Percentiles rank a stretch among this genome's conserved stretches.
Conservation (phyloP, 1,139 yeast genomes). For the Geotrichum siamense region DNA sequence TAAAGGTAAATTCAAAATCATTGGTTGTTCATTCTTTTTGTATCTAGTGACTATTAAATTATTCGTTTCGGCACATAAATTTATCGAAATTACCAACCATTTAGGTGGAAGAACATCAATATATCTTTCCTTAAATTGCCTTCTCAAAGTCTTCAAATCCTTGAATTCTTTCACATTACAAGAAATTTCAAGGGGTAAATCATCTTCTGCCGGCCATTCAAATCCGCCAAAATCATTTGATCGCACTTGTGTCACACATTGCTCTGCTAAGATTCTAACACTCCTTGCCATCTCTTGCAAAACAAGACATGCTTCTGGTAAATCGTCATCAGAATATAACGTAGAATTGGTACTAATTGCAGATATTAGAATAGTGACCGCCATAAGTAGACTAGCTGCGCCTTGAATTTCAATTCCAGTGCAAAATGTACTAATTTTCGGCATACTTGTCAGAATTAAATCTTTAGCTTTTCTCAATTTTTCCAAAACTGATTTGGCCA, state of each 20-base stretch:
- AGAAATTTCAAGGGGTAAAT: neutral
- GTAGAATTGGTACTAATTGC: constrained; percentile 21
- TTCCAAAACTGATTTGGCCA: constrained; percentile 10
- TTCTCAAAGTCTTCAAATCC: neutral
- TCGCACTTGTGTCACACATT: constrained; percentile 10
- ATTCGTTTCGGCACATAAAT: constrained; percentile 51
- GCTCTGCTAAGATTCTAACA: constrained; percentile 14
- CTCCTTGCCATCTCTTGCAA: constrained; percentile 17
- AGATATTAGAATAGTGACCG: constrained; percentile 29
- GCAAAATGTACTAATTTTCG: constrained; percentile 18
- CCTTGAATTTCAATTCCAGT: constrained; percentile 23
- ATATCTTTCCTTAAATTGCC: constrained; percentile 5
- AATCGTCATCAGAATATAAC: neutral
- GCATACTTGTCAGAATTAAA: constrained; percentile 8
- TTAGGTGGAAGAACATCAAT: constrained; percentile 13
- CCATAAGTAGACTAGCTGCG: constrained; percentile 22
- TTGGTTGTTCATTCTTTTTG: constrained; percentile 37
- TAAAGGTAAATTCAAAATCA: constrained; percentile 55
- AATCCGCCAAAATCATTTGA: constrained; percentile 5
- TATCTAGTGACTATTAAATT: constrained; percentile 50
- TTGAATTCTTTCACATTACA: neutral
- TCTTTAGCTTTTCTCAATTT: constrained; percentile 18
- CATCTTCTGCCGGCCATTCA: constrained; percentile 15
- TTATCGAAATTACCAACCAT: constrained; percentile 60
- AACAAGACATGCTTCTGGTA: constrained; percentile 15